Evolutionary conservation across 179 eudicot species (phyloP).

Genomic region (Carnegiea gigantea): DNA sequence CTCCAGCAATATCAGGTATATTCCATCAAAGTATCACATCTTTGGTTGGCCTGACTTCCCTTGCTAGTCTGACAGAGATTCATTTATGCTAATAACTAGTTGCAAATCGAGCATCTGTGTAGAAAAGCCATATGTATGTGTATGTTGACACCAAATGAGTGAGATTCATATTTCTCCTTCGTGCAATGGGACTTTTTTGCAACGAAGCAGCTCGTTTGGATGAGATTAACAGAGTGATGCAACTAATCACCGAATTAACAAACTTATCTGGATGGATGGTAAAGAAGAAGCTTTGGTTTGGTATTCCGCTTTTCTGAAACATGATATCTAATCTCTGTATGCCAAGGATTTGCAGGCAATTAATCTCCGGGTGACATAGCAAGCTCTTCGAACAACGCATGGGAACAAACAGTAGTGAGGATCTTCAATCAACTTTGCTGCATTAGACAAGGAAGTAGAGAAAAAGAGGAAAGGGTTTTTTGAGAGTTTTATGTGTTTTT

Average conservation of each 20-base stretch:
- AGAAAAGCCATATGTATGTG: neutral
- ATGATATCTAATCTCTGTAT: neutral
- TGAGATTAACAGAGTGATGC: neutral
- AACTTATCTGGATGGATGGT: neutral
- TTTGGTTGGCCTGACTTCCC: neutral
- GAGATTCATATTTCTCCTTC: neutral
- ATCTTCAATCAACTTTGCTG: neutral
- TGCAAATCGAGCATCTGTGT: no score
- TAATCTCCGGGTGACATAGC: no score
- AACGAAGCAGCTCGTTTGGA: neutral
- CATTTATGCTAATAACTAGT: no score
- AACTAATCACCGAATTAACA: neutral
- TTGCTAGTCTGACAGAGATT: neutral
- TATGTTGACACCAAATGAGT: neutral
- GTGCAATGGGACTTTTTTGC: neutral
- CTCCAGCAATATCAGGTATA: constrained; percentile 84
- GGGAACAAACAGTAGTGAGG: neutral
- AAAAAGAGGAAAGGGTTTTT: neutral
- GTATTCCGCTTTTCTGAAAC: neutral
- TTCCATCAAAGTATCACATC: neutral
- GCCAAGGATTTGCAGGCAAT: neutral
- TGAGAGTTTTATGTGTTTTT: neutral
- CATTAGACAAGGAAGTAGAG: neutral
- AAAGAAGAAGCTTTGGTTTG: no score
- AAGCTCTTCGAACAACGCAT: neutral